phyloP scores from a whole-genome alignment of 106 monocot species.

The Chionographis japonica region DNA sequence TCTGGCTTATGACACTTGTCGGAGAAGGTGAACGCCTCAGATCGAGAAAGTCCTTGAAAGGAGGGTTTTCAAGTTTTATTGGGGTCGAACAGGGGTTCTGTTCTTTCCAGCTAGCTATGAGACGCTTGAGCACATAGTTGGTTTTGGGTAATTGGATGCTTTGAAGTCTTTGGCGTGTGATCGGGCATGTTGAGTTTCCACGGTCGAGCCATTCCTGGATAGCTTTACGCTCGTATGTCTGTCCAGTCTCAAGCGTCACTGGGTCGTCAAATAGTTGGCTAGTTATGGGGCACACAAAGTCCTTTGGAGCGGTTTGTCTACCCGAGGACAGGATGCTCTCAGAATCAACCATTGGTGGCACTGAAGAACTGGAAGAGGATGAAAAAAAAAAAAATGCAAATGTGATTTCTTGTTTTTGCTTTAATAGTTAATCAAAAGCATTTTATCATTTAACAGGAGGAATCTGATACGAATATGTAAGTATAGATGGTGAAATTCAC shows the following conservation, averaged over 20 bases:
- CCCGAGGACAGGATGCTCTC: conserved; percentile 13
- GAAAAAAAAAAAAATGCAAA: not conserved
- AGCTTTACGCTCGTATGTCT: conserved; percentile 55
- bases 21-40: conserved; percentile 29
- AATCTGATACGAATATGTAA: too few species aligned
- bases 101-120: conserved; percentile 49
- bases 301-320: conserved; percentile 41
- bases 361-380: conserved; percentile 18
- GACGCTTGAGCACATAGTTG: conserved; percentile 59
- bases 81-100: conserved; percentile 21
- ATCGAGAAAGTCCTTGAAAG: conserved; percentile 4
- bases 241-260: conserved; percentile 58
- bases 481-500: too few species aligned
- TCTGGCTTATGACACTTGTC: conserved; percentile 45
- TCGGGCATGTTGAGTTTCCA: conserved; percentile 56
- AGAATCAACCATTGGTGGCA: conserved; percentile 20
- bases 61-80: conserved; percentile 2
- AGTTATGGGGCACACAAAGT: conserved; percentile 65
- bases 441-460: not conserved
- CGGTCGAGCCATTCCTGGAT: conserved; percentile 57
- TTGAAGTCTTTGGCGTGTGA: conserved; percentile 52
- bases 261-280: conserved; percentile 54
- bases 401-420: not conserved
- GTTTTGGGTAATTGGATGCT: conserved; percentile 47
- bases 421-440: not conserved